Percentiles rank a stretch among this genome's conserved stretches.
Conservation (phyloP, 2,329 filamentous ascomycete genomes). For the Aspergillus novofumigatus region DNA sequence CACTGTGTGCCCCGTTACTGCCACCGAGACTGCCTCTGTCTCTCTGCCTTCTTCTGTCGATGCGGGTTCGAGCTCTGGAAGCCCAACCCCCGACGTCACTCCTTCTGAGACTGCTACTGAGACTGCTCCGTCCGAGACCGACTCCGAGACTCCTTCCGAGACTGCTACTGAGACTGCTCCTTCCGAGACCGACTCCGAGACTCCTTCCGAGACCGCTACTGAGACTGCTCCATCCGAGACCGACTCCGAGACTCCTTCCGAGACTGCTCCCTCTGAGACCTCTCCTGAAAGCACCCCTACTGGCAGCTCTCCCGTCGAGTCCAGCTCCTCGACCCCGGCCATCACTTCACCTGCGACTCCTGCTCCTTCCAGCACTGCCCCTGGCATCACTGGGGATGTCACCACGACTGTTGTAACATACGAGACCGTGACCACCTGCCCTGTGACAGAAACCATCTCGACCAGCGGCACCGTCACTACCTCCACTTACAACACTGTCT, state of each 20-base stretch:
- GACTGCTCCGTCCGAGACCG: background rate
- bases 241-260: background rate
- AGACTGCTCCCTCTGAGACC: conserved; percentile 1
- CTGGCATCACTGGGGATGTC: conserved; percentile 10
- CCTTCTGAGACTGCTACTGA: background rate
- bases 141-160: background rate
- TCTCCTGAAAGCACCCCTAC: conserved; percentile 5
- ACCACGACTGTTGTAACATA: conserved; percentile 26
- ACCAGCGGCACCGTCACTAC: conserved; percentile 49
- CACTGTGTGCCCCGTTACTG: conserved; percentile 53
- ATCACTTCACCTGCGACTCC: conserved; percentile 12
- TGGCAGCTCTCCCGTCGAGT: conserved; percentile 13
- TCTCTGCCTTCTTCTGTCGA: background rate
- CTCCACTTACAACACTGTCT: conserved; percentile 54
- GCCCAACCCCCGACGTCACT: conserved; percentile 3
- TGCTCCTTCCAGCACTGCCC: conserved; percentile 4
- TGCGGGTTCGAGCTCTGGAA: background rate
- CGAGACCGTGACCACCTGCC: conserved; percentile 28
- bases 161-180: background rate
- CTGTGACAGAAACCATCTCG: conserved; percentile 31
- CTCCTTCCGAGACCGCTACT: background rate
- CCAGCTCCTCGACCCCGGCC: conserved; percentile 4
- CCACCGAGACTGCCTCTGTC: conserved; percentile 21
- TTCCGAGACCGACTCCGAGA: background rate
- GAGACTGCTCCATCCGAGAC: background rate